Evolutionary conservation across 805 yeast genomes (phyloP).

Genomic region (Myxozyma udenii): DNA sequence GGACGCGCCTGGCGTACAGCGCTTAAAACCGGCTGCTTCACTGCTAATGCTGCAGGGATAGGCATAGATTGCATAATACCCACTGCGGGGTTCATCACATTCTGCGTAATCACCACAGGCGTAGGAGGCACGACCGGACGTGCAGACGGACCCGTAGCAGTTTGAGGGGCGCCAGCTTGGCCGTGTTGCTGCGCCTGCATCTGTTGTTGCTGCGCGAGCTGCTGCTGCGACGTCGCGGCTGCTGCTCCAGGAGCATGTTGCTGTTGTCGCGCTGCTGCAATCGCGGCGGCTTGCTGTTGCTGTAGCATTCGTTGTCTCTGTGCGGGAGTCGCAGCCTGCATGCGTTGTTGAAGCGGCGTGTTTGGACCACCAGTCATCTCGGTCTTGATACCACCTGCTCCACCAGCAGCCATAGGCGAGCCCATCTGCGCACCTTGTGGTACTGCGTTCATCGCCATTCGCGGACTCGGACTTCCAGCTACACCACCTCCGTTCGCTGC

Average conservation of each 20-base stretch:
- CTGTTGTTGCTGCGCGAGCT: slow-evolving; percentile 9
- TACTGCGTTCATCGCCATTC: slow-evolving; percentile 8
- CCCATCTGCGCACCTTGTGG: slow-evolving; percentile 12
- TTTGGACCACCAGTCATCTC: slow-evolving; percentile 3
- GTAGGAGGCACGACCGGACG: slow-evolving; percentile 36
- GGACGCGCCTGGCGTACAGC: slow-evolving; percentile 71
- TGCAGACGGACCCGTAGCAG: slow-evolving; percentile 33
- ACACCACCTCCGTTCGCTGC: slow-evolving; percentile 5
- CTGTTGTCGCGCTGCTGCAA: slow-evolving; percentile 1
- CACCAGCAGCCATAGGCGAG: slow-evolving; percentile 8
- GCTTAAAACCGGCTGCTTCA: slow-evolving; percentile 64
- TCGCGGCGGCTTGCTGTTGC: slow-evolving; percentile 11
- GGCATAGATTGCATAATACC: slow-evolving; percentile 36
- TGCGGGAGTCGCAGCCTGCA: slow-evolving; percentile 15
- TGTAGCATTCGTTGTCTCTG: slow-evolving; percentile 2
- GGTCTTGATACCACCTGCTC: background rate
- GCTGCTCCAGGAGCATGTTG: slow-evolving; percentile 13
- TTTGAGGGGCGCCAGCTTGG: background rate
- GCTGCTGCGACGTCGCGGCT: slow-evolving; percentile 8
- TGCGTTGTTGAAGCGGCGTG: slow-evolving; percentile 32
- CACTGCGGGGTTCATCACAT: slow-evolving; percentile 38
- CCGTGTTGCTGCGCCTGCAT: slow-evolving; percentile 19
- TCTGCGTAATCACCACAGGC: slow-evolving; percentile 41
- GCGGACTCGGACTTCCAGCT: slow-evolving; percentile 13
- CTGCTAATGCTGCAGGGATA: slow-evolving; percentile 65